Base-by-base conservation (phyloP, 306 rosid genomes). In the Malus orientalis region DNA sequence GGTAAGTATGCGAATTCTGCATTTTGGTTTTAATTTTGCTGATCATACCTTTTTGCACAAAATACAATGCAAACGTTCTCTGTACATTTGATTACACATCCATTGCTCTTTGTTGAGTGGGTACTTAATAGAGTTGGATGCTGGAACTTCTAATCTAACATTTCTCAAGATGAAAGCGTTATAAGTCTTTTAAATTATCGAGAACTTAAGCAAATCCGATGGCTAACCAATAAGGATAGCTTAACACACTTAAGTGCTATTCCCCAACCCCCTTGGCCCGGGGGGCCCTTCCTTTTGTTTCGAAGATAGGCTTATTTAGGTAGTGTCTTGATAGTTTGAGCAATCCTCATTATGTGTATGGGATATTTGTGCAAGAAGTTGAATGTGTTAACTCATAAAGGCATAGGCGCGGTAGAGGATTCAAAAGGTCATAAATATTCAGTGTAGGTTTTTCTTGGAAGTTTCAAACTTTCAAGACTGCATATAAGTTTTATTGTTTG, bases 1-100 rank as follows among this genome's bases (percentile, higher is more conserved):
- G 90, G 97, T 93, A 85, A 84, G 97, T 83, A 22, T 44, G 40
- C 68, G 25, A 12, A 49, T 54, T 78, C 2, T 11, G 40, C 53
- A 12, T 4, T 6, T 60, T 81, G 20, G 12, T 79, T 32, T 55
- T 25, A 14, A 13, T 20, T 66, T 68, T 42, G 84, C 49, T 63
- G 16, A 45, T 27, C 20, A n/a, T 40, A 36, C 32, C 66, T 67
- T 44, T 29, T 9, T 25, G 18, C 42, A 73, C 29, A 66, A 71
- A 72, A 8, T 58, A 38, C 68, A 40, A 23, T 38, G 55, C 67
- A 14, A 62, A 38, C 30, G 16, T 38, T 55, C 30, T 57, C 11
- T 8, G 74, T 53, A 18, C 49, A n/a, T 67, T 22, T 7, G 23
- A 54, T 76, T 32, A 5, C 15, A 12, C 2, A 4, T 57, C 68